Percentiles rank a stretch among this genome's conserved stretches.
Evolutionary conservation across 257 asterid species (phyloP).

Genomic region (Rubia yunnanensis): DNA sequence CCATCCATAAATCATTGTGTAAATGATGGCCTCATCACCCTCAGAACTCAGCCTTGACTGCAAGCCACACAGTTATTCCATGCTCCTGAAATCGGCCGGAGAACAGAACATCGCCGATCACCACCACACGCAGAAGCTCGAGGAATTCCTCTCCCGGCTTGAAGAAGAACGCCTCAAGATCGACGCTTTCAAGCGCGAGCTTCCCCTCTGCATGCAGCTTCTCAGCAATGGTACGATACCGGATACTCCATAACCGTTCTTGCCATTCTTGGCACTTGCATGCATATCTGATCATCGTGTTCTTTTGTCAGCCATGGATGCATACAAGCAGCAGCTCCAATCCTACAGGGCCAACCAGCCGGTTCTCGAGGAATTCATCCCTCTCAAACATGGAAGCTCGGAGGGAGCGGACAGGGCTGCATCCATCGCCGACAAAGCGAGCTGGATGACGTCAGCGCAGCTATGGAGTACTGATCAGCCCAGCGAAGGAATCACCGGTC

Average conservation of each 20-base stretch:
- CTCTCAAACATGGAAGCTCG: constrained; percentile 34
- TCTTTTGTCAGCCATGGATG: constrained; percentile 61
- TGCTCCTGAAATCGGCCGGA: constrained; percentile 61
- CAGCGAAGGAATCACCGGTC: constrained; percentile 17
- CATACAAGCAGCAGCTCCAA: constrained; percentile 76
- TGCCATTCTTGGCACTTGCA: background rate
- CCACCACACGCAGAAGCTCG: constrained; percentile 50
- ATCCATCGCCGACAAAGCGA: constrained; percentile 45
- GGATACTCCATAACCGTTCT: no score
- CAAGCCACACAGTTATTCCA: constrained; percentile 64
- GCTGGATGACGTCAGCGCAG: constrained; percentile 95
- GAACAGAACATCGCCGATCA: constrained; percentile 24
- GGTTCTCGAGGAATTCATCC: constrained; percentile 83
- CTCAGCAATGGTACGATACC: constrained; percentile 90
- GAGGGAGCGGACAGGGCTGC: constrained; percentile 21
- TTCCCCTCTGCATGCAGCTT: constrained; percentile 97
- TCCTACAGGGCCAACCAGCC: constrained; percentile 45
- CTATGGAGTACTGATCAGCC: constrained; percentile 65
- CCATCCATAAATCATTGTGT: background rate
- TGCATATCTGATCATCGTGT: background rate
- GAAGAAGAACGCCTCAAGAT: constrained; percentile 94
- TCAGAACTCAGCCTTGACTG: constrained; percentile 65
- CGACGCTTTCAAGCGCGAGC: constrained; percentile 96
- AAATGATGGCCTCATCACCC: constrained; percentile 61
- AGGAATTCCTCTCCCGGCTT: constrained; percentile 63